Conservation (phyloP, 2,329 filamentous ascomycete genomes). For the Emmonsiellopsis sp. region DNA sequence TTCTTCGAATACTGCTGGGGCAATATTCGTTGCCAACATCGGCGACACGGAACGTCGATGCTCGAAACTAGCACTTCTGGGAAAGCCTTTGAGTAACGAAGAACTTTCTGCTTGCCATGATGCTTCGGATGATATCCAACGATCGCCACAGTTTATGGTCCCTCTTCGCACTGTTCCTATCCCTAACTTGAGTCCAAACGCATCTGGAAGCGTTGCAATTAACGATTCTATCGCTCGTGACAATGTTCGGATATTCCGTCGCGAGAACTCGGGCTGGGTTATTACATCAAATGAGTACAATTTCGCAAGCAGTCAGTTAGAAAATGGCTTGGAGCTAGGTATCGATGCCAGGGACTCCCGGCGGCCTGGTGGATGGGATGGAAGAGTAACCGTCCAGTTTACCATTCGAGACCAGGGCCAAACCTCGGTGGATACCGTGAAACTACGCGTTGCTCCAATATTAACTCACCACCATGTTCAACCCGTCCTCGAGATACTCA, state of each 20-base stretch:
- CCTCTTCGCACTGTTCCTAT: conserved; percentile 26
- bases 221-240: conserved; percentile 10
- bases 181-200: conserved; percentile 6
- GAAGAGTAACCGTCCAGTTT: conserved; percentile 16
- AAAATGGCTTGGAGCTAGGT: conserved; percentile 25
- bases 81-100: conserved; percentile 13
- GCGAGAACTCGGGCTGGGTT: conserved; percentile 16
- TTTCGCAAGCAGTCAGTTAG: conserved; percentile 22
- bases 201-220: conserved; percentile 4
- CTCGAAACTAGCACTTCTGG: conserved; percentile 10
- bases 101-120: conserved; percentile 28
- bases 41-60: conserved; percentile 26
- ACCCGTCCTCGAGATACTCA: conserved; percentile 19
- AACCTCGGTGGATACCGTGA: conserved; percentile 20
- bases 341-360: conserved; percentile 28
- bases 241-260: conserved; percentile 23
- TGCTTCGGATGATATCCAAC: conserved; percentile 25
- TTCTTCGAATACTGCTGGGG: conserved; percentile 19
- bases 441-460: conserved; percentile 30
- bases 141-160: conserved; percentile 23
- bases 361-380: conserved; percentile 13
- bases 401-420: conserved; percentile 17
- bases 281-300: conserved; percentile 18
- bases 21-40: conserved; percentile 32
- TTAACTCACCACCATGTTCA: conserved; percentile 32